Base-by-base conservation (phyloP, 352 stramenopile genomes). In the Pythium grandisporangium region DNA sequence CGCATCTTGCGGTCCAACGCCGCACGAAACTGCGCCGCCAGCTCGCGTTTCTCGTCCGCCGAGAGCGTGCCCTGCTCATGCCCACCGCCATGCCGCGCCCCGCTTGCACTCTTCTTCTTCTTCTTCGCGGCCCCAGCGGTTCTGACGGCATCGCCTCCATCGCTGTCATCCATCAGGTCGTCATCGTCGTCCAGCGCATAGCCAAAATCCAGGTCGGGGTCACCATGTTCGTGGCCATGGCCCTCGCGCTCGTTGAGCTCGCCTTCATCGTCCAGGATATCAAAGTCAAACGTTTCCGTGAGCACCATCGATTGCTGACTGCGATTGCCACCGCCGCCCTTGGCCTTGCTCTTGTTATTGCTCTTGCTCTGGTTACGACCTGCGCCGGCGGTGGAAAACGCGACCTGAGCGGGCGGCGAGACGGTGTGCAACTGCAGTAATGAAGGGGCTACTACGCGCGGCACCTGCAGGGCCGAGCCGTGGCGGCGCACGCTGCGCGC, bases 1-100 rank as follows among this genome's bases (percentile, higher is more conserved):
- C 54, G 37, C 45, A 63, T 73, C 51, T 85, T 85, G 45, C 73
- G 70, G 39, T 77, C 69, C 67, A 85, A 67, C 4, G 56, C 72
- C n/a, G 49, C 42, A 8, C 65, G 54, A 19, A 85, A 72, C 27
- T 69, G 63, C 44, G 65, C 42, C 17, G 59, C 69, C 2, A 75
- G 48, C 6, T 45, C 56, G 16, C 42, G 57, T 24, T 60, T 37
- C 21, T 66, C 50, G 14, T 61, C 42, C 21, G 12, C 22, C 36
- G 42, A 44, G 17, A 58, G 26, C 6, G 27, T 32, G 27, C 14
- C 8, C 8, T 32, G 10, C 14, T 14, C 27, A 32, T 32, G 27
- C 8, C 8, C 27, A 14, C 14, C 8, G 27, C 27, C 27, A 32
- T n/a, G n/a, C n/a, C n/a, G n/a, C n/a, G n/a, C n/a, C n/a, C n/a